Evolutionary conservation across 495 filamentous ascomycete genomes (phyloP).

Genomic region (Podospora bellae-mahoneyi): DNA sequence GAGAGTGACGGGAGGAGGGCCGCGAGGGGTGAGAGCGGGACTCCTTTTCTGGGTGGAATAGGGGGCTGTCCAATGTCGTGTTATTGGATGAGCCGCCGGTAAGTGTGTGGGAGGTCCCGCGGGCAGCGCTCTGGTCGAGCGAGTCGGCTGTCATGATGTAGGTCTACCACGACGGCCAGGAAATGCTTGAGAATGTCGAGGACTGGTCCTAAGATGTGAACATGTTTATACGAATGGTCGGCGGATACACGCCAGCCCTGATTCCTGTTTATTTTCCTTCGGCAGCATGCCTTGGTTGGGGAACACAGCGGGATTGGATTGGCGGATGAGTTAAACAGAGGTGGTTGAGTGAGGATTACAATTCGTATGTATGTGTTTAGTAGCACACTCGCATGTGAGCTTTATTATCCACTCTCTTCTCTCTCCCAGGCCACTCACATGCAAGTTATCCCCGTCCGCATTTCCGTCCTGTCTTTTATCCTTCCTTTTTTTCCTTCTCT

Average conservation of each 20-base stretch:
- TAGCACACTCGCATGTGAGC: neutral
- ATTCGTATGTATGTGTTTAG: neutral
- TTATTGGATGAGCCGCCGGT: neutral
- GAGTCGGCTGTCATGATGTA: neutral
- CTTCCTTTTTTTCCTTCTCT: neutral
- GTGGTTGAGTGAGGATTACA: neutral
- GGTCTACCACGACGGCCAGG: neutral
- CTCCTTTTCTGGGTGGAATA: neutral
- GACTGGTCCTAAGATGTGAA: neutral
- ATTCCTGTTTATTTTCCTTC: neutral
- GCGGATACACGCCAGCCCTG: neutral
- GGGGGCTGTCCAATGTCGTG: neutral
- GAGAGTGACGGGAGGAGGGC: neutral
- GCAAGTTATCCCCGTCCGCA: constrained; percentile 1
- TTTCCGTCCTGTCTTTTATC: neutral
- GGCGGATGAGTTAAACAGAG: neutral
- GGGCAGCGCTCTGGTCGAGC: neutral
- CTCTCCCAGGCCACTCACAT: neutral
- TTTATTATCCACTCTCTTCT: neutral
- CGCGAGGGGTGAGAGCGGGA: neutral
- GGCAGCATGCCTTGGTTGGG: neutral
- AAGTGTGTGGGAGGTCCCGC: neutral
- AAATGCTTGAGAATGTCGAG: neutral
- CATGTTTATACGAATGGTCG: neutral
- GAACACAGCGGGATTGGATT: neutral